Evolutionary conservation across 768 basidiomycete genomes (phyloP), one percentile per base, ranked within the genome.

Genomic region (Suillus spraguei): DNA sequence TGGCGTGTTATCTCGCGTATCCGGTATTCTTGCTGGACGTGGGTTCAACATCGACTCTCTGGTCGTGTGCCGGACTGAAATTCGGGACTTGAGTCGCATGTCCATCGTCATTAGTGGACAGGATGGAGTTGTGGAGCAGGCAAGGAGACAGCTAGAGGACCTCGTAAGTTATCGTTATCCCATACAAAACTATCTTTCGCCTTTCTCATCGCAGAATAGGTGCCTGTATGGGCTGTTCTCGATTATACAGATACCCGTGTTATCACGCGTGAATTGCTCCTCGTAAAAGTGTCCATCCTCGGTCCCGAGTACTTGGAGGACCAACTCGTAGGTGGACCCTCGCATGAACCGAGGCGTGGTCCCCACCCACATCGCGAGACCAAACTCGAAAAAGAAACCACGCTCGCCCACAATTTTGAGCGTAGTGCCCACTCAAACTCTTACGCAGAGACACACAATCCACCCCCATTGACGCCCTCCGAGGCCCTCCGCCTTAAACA

Each of bases 31-130:
- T 28, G 97, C 97, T 22, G 97, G 94, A 47, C 84, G 97, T 67
- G 97, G 97, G 5, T 97, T 99, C 83, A 99, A 99, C 81, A 93
- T 97, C 75, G 97, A 99, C 78, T 98, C 97, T 5, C 82, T 99
- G 66, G 97, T 99, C 70, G 97, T 99, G 32, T 99, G 97, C 78
- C 87, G 92, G 60, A 99, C 97, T 42, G 97, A 99, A 78, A 94
- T 99, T 66, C 88, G 94, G 63, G 97, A 99, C 81, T 82, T 99
- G 59, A 93, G 91, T 81, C 87, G 97, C 47, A 99, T 99, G 97
- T 97, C 94, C 73, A 94, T 99, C 76, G 95, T 98, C 67, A 83
- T 99, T 55, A 90, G 87, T 62, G 97, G 97, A 1, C 97, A 99
- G 76, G 97, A 99, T 71, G 94, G 94, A 63, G 96, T 99, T 50